A percentile compares a stretch with the other conserved stretches of the same genome.
Evolutionary conservation across 768 basidiomycete genomes (phyloP).

Genomic region (Naganishia vaughanmartiniae): DNA sequence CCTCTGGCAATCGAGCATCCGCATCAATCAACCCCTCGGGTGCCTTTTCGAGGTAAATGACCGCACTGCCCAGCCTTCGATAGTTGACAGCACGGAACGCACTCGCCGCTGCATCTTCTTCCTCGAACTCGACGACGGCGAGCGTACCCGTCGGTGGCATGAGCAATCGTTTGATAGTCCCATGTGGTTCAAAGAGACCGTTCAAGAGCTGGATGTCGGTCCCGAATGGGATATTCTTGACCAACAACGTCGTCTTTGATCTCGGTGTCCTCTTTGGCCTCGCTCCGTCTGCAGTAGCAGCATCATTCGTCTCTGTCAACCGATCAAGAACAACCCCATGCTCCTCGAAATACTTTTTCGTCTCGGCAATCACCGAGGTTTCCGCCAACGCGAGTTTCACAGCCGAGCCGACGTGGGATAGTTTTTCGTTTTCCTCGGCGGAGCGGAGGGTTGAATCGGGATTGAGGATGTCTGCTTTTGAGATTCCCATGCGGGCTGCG

Average conservation of each 20-base stretch:
- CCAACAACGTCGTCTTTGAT: slow-evolving; percentile 79
- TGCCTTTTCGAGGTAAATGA: slow-evolving; percentile 90
- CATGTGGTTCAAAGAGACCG: slow-evolving; percentile 74
- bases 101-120: slow-evolving; percentile 65
- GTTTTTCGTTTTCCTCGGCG: slow-evolving; percentile 55
- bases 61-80: slow-evolving; percentile 77
- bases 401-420: slow-evolving; percentile 57
- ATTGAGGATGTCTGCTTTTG: slow-evolving; percentile 83
- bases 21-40: slow-evolving; percentile 65
- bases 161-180: slow-evolving; percentile 66
- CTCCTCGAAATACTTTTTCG: slow-evolving; percentile 77
- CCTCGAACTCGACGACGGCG: slow-evolving; percentile 83
- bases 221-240: slow-evolving; percentile 95
- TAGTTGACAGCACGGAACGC: slow-evolving; percentile 84
- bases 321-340: slow-evolving; percentile 33
- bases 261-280: slow-evolving; percentile 47
- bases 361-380: slow-evolving; percentile 92
- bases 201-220: slow-evolving; percentile 73
- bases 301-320: slow-evolving; percentile 30
- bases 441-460: slow-evolving; percentile 59
- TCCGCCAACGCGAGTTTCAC: slow-evolving; percentile 95
- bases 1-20: slow-evolving; percentile 1
- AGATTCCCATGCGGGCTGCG: slow-evolving; percentile 79
- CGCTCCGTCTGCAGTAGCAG: slow-evolving; percentile 28
- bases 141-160: slow-evolving; percentile 91